Evolutionary conservation across 208 protist species (phyloP).

Genomic region (Novymonas esmeraldas): DNA sequence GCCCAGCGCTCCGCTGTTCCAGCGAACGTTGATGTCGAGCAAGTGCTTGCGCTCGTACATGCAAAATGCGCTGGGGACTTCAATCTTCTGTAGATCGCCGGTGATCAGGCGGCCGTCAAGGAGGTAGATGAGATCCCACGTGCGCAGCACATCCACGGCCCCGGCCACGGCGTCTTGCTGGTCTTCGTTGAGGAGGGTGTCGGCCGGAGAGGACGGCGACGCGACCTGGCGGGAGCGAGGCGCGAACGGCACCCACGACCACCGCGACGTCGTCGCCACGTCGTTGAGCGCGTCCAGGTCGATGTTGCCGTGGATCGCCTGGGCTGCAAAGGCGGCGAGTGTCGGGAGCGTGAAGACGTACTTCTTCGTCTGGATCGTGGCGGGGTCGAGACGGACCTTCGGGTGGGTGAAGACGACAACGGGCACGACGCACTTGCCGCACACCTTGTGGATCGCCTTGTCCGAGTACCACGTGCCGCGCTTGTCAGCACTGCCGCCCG

Average conservation of each 20-base stretch:
- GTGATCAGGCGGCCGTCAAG: slow-evolving; percentile 66
- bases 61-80: slow-evolving; percentile 49
- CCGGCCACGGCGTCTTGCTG: slow-evolving; percentile 42
- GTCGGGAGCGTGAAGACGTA: slow-evolving; percentile 74
- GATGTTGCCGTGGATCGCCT: slow-evolving; percentile 41
- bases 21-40: slow-evolving; percentile 65
- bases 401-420: slow-evolving; percentile 89
- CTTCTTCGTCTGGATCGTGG: slow-evolving; percentile 61
- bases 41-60: slow-evolving; percentile 75
- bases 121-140: slow-evolving; percentile 87
- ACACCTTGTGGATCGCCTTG: slow-evolving; percentile 68
- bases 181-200: slow-evolving; percentile 30
- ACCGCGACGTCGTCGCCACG: slow-evolving; percentile 11
- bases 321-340: slow-evolving; percentile 63
- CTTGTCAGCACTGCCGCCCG: neutral
- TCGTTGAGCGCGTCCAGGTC: slow-evolving; percentile 34
- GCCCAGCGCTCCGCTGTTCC: slow-evolving; percentile 59
- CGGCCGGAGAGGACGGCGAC: slow-evolving; percentile 7
- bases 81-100: slow-evolving; percentile 67
- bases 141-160: slow-evolving; percentile 74
- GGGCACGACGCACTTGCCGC: slow-evolving; percentile 70
- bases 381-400: slow-evolving; percentile 69
- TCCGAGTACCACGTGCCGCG: slow-evolving; percentile 84
- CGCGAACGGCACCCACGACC: slow-evolving; percentile 17
- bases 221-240: neutral